Evolutionary conservation across 2,329 filamentous ascomycete species (phyloP).

Genomic region (Talaromyces marneffei): DNA sequence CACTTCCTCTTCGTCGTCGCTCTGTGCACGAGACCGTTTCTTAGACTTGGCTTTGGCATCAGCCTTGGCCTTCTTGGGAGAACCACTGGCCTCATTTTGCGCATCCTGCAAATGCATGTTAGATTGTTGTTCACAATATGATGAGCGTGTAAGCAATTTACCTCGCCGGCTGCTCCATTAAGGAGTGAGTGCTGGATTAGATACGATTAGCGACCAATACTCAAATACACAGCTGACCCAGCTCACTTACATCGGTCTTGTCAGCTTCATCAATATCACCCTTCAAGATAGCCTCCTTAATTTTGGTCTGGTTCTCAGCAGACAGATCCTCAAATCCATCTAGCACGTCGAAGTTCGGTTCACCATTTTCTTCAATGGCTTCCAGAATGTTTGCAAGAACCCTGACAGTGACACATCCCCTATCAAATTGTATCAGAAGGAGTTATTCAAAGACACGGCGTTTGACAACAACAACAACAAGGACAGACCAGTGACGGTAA

Average conservation of each 20-base stretch:
- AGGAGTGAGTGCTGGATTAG: slow-evolving; percentile 30
- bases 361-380: slow-evolving; percentile 38
- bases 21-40: slow-evolving; percentile 17
- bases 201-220: background rate
- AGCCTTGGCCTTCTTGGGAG: slow-evolving; percentile 9
- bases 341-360: slow-evolving; percentile 59
- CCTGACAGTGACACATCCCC: slow-evolving; percentile 82
- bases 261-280: slow-evolving; percentile 80
- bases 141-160: background rate
- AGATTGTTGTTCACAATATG: slow-evolving; percentile 49
- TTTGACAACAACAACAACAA: background rate
- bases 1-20: slow-evolving; percentile 16
- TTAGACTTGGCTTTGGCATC: slow-evolving; percentile 15
- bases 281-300: slow-evolving; percentile 64
- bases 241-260: slow-evolving; percentile 71
- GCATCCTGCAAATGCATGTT: slow-evolving; percentile 56
- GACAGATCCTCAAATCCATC: slow-evolving; percentile 78
- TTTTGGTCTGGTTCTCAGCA: slow-evolving; percentile 64
- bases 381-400: slow-evolving; percentile 60
- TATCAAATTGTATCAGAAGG: slow-evolving; percentile 32
- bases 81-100: slow-evolving; percentile 30
- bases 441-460: background rate
- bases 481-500: slow-evolving; percentile 79
- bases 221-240: slow-evolving; percentile 3
- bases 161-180: slow-evolving; percentile 54